Evolutionary conservation across 2,329 filamentous ascomycete genomes (phyloP).

Genomic region (Aspergillus tamarii): DNA sequence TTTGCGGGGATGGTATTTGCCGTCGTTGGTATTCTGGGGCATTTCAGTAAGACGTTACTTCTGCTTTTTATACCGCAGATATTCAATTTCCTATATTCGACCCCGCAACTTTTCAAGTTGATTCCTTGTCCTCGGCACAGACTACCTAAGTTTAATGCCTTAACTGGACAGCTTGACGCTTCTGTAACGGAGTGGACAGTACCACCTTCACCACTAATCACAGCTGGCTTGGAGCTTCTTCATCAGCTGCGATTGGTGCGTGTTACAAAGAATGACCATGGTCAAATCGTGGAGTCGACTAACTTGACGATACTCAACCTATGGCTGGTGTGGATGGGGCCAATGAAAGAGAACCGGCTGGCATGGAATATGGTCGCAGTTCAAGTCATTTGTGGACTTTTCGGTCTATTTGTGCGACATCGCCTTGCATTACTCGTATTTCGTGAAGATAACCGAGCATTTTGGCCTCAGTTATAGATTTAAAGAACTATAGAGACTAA

Average conservation of each 20-base stretch:
- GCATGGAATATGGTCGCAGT: conserved; percentile 78
- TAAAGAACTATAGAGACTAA: not conserved
- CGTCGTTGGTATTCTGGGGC: conserved; percentile 91
- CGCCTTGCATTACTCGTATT: conserved; percentile 85
- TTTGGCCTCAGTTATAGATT: conserved; percentile 19
- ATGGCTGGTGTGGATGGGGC: conserved; percentile 94
- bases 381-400: conserved; percentile 74
- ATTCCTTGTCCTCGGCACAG: conserved; percentile 92
- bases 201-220: conserved; percentile 70
- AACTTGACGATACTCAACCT: conserved; percentile 95
- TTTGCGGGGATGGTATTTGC: conserved; percentile 99
- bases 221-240: conserved; percentile 67
- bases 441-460: conserved; percentile 74
- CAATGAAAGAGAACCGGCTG: conserved; percentile 82
- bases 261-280: conserved; percentile 68
- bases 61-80: conserved; percentile 90
- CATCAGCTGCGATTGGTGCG: conserved; percentile 69
- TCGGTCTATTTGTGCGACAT: conserved; percentile 84
- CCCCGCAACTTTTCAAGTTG: conserved; percentile 85
- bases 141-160: conserved; percentile 83
- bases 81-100: conserved; percentile 95
- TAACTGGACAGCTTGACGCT: conserved; percentile 82
- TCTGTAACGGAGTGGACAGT: conserved; percentile 77
- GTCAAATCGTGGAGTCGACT: conserved; percentile 74
- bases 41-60: conserved; percentile 96